phyloP scores from a whole-genome alignment of 2,329 filamentous ascomycete species.

The Monosporascus sp. region DNA sequence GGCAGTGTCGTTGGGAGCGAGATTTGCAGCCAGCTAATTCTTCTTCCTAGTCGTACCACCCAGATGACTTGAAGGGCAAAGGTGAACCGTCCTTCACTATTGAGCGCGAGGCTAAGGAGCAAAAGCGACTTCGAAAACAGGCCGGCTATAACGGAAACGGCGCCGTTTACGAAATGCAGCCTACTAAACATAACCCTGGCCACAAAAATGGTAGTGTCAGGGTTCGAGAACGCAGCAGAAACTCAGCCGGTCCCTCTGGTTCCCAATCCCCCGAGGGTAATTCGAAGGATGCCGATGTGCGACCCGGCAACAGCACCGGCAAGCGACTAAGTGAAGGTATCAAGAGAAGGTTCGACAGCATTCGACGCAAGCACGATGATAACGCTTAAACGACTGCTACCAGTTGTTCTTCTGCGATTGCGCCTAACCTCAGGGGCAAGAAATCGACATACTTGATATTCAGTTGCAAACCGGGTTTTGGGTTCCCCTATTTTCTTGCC shows the following conservation, averaged over 20 bases:
- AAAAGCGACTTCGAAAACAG: conserved; percentile 20
- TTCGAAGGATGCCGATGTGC: conserved; percentile 21
- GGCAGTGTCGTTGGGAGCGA: not conserved
- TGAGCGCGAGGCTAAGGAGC: conserved; percentile 61
- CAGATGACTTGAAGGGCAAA: conserved; percentile 76
- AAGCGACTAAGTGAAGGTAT: conserved; percentile 44
- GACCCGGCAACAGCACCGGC: conserved; percentile 36
- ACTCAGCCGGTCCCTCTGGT: conserved; percentile 19
- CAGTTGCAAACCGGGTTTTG: too few species aligned
- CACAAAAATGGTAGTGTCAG: conserved; percentile 18
- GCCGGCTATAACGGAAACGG: conserved; percentile 17
- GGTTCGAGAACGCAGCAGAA: conserved; percentile 40
- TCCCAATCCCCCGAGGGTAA: conserved; percentile 8
- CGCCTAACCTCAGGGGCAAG: conserved; percentile 48
- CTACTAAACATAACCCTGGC: conserved; percentile 13
- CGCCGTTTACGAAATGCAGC: conserved; percentile 45
- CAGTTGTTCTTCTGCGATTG: conserved; percentile 47
- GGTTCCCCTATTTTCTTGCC: too few species aligned
- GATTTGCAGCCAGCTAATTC: not conserved
- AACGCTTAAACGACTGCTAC: conserved; percentile 13
- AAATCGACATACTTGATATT: conserved; percentile 35
- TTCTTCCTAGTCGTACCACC: conserved; percentile 54
- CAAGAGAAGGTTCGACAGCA: conserved; percentile 48
- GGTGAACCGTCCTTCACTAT: conserved; percentile 70
- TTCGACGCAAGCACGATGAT: conserved; percentile 39